Evolutionary conservation across 805 yeast species (phyloP).

Genomic region (Candida nonsorbophila): DNA sequence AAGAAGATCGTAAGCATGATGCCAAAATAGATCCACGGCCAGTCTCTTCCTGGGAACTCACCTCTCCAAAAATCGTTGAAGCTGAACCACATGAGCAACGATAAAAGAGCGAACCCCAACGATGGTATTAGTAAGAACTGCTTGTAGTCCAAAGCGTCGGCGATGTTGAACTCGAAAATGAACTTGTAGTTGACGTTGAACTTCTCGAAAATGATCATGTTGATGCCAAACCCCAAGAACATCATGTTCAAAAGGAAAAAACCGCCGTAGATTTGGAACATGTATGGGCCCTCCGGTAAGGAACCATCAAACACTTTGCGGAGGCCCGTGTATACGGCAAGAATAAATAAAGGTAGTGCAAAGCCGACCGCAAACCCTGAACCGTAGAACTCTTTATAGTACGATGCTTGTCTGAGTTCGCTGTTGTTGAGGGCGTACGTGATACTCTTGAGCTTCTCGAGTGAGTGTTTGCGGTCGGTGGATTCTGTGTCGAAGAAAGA

Average conservation of each 20-base stretch:
- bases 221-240: conserved; percentile 57
- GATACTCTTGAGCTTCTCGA: conserved; percentile 55
- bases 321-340: conserved; percentile 53
- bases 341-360: conserved; percentile 60
- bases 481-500: conserved; percentile 53
- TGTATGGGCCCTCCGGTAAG: conserved; percentile 50
- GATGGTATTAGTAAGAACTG: conserved; percentile 67
- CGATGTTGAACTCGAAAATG: conserved; percentile 80
- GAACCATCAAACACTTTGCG: conserved; percentile 28
- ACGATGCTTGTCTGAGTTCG: conserved; percentile 20
- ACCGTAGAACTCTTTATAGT: conserved; percentile 45
- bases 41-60: conserved; percentile 57
- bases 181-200: conserved; percentile 84
- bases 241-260: conserved; percentile 64
- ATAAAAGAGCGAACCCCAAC: conserved; percentile 47
- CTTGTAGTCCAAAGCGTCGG: conserved; percentile 58
- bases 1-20: conserved; percentile 42
- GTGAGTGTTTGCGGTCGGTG: conserved; percentile 56
- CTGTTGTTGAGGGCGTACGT: conserved; percentile 32
- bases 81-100: conserved; percentile 71
- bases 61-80: conserved; percentile 64
- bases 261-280: conserved; percentile 92
- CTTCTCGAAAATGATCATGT: conserved; percentile 67
- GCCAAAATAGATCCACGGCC: conserved; percentile 77
- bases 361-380: conserved; percentile 71